Evolutionary conservation across 2,329 filamentous ascomycete species (phyloP).

Genomic region (Ophidiomyces ophidiicola): DNA sequence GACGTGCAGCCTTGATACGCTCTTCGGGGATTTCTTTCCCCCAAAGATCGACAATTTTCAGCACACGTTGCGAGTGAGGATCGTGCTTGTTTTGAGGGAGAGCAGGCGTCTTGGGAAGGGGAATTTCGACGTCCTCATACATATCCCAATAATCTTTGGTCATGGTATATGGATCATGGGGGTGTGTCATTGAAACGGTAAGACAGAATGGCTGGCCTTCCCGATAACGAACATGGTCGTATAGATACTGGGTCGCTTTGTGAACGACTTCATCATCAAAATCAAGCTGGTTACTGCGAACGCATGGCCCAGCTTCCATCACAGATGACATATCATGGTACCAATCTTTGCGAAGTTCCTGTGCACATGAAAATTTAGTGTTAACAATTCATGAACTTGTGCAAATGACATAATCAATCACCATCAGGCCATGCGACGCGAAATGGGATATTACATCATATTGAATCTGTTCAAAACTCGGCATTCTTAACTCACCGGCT

Average conservation of each 20-base stretch:
- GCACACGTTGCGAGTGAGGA: conserved; percentile 70
- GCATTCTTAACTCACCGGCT: conserved; percentile 45
- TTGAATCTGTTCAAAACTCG: neutral
- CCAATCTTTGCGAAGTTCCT: conserved; percentile 63
- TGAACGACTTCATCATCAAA: conserved; percentile 96
- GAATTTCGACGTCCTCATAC: conserved; percentile 81
- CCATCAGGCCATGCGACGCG: no score
- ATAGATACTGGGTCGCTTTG: conserved; percentile 77
- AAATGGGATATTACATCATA: conserved; percentile 8
- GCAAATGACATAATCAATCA: no score
- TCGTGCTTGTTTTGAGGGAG: conserved; percentile 75
- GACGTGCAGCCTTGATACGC: conserved; percentile 70
- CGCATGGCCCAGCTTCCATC: conserved; percentile 74
- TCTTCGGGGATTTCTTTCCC: conserved; percentile 72
- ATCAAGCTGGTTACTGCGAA: conserved; percentile 87
- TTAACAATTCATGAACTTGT: no score
- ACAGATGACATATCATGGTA: conserved; percentile 95
- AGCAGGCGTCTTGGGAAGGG: conserved; percentile 57
- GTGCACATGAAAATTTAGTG: neutral
- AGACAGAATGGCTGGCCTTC: conserved; percentile 68
- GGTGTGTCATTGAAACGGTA: conserved; percentile 87
- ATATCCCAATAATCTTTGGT: conserved; percentile 86
- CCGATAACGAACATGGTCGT: conserved; percentile 76
- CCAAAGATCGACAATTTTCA: conserved; percentile 79
- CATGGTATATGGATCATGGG: conserved; percentile 91